Evolutionary conservation across 2,329 filamentous ascomycete species (phyloP), one percentile per base, ranked within the genome.

Genomic region (Colletotrichum sp.): DNA sequence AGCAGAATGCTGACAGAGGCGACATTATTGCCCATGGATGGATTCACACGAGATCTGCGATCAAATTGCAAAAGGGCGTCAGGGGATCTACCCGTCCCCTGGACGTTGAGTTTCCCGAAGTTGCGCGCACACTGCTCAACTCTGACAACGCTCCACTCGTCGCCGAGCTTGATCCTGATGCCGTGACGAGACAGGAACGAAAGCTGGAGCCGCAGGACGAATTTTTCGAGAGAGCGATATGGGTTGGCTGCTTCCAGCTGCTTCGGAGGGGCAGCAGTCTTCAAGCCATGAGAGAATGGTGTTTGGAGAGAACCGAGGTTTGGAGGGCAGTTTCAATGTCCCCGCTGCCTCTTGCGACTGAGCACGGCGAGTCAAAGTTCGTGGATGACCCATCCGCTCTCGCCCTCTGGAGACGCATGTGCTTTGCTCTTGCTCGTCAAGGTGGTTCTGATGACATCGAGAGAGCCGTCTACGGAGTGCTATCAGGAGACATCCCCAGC

Each of bases 241-340:
- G 97, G 96, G 90, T 96, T 77, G 94, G 95, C n/a, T 97, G 95
- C 85, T 99, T 96, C 87, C 95, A 98, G 83, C 95, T 98, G 88
- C 88, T 99, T 69, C 93, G 96, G 65, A 92, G 96, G 62, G 97
- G 97, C n/a, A 93, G 92, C 79, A 92, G 89, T 77, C 92, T 94
- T 86, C 86, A 90, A 10, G 91, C 94, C 49, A 94, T 99, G 78
- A 91, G 92, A 71, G 94, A 96, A 65, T 98, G 96, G 95, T 98
- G 96, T 81, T 88, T 94, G 63, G 94, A 96, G 80, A 91, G 95
- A 75, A 95, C 95, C 12, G 96, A 99, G 85, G 91, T 93, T 77
- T 99, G 96, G 96, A 93, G 96, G 77, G 95, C 95, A 57, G 90
- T 96, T 44, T 95, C 94, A 76, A 91, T 99, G 81, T 95, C 95